Base-by-base conservation (phyloP, 2,329 filamentous ascomycete species). In the Botrytis tulipae region DNA sequence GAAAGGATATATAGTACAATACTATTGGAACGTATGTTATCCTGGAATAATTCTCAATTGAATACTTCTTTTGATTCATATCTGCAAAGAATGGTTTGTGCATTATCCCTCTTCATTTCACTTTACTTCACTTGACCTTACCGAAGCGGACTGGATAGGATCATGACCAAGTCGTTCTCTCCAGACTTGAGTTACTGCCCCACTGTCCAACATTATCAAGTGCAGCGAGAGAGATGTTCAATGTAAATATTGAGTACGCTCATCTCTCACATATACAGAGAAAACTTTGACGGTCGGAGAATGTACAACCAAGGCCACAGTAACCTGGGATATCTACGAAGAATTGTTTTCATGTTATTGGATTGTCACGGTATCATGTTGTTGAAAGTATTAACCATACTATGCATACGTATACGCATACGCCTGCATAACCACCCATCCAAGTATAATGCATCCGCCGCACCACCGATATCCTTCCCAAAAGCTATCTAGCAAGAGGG, bases 341-440 rank as follows among this genome's bases (percentile, higher is more conserved):
- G n/a, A 42, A 57, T 32, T 57, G n/a, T 40, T 25, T 68, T 57
- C 25, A 57, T 48, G 9, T 29, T 57, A n/a, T 65, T 65, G 6
- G 14, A 51, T 40, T 65, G 25, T 18, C 51, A 63, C 25, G 32
- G 29, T 66, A 65, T 65, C 35, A n/a, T 40, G 35, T 22, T 65
- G 69, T 71, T 65, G 59, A 71, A 65, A 51, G 42, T 32, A 71
- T 66, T 51, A 62, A 51, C 32, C 59, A 51, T 70, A 59, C 25
- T 40, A 54, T n/a, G 32, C 59, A 44, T 8, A 60, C 25, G 46
- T 37, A 44, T n/a, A 44, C 40, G 46, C 22, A 25, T 40, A 37
- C 46, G n/a, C 46, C 3, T 35, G 37, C 37, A 51, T 25, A 67
- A 67, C 59, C 67, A 59, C 25, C n/a, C 20, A 57, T 60, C 68